Base-by-base conservation (phyloP, 2,329 filamentous ascomycete species). In the Pezicula neosporulosa region DNA sequence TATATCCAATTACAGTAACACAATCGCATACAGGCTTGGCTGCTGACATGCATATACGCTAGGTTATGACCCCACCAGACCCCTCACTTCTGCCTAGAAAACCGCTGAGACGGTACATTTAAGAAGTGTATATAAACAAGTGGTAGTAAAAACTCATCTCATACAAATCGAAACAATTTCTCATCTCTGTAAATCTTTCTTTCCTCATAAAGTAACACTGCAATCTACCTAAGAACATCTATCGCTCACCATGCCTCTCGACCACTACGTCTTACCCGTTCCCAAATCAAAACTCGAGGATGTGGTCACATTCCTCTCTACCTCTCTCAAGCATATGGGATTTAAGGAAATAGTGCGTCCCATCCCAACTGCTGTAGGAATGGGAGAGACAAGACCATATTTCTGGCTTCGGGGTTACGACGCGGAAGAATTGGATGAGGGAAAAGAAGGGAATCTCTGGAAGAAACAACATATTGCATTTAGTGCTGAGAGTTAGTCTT, bases 391-490 rank as follows among this genome's bases (percentile, higher is more conserved):
- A 3, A 28, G 12, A 4, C 50, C 56, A 19, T 55, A 54, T 41
- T 36, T 59, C 33, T 59, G 56, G 56, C 24, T 55, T 27, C 16
- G 9, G 6, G 38, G 16, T 19, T n/a, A 27, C 13, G 45, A 53
- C 8, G 4, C 3, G 2, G 28, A 50, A 19, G 46, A 51, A 47
- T 44, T n/a, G 4, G 21, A 52, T n/a, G 46, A 47, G 12, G 30
- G 39, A 6, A 24, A 16, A 7, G 4, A 33, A 4, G 28, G 39
- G 19, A 3, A 7, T 30, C 15, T 53, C 15, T 37, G 38, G 15
- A 53, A 51, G 41, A 41, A n/a, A 15, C 41, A 49, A 1, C 56
- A 59, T 50, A 47, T 59, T 36, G 56, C 52, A 10, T 59, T 59
- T 36, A 47, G 30, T 44, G 56, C 56, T 30, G 27, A 50, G 27